These are phyloP conservation scores for Mycena haematopus DNA, from an alignment of 768 basidiomycete species.

Conservation along the genomic window DNA sequence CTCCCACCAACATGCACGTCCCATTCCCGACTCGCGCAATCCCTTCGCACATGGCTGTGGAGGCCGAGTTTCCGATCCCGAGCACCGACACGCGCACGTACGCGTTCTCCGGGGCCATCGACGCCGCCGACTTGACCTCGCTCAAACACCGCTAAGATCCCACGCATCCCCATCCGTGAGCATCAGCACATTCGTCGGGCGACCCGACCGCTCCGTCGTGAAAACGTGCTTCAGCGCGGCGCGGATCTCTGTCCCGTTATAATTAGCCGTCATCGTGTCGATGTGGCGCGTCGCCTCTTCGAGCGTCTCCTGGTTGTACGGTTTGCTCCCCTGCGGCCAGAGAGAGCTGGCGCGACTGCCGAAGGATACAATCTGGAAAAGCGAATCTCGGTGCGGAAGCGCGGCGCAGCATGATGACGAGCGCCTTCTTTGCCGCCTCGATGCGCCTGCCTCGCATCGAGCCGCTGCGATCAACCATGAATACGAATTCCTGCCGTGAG, in stretches of 20 bases:
- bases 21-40: constrained; percentile 52
- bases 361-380: constrained; percentile 54
- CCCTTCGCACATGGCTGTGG: constrained; percentile 46
- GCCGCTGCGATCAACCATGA: constrained; percentile 52
- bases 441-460: constrained; percentile 45
- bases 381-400: constrained; percentile 41
- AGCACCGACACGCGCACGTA: constrained; percentile 51
- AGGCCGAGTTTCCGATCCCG: constrained; percentile 49
- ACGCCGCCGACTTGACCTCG: constrained; percentile 32
- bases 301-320: constrained; percentile 34
- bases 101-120: constrained; percentile 30
- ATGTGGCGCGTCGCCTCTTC: constrained; percentile 36
- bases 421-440: constrained; percentile 43
- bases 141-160: constrained; percentile 19
- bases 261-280: constrained; percentile 41
- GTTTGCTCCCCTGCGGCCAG: constrained; percentile 36
- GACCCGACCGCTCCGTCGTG: constrained; percentile 33
- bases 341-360: constrained; percentile 33
- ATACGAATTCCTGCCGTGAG: constrained; percentile 50
- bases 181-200: constrained; percentile 47
- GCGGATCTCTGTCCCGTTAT: constrained; percentile 48
- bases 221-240: constrained; percentile 41
- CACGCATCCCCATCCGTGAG: constrained; percentile 51
- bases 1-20: constrained; percentile 42
- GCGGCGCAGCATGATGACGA: constrained; percentile 47